Base-by-base conservation (phyloP, 1,284 basidiomycete species). In the Apiotrichum sp. region DNA sequence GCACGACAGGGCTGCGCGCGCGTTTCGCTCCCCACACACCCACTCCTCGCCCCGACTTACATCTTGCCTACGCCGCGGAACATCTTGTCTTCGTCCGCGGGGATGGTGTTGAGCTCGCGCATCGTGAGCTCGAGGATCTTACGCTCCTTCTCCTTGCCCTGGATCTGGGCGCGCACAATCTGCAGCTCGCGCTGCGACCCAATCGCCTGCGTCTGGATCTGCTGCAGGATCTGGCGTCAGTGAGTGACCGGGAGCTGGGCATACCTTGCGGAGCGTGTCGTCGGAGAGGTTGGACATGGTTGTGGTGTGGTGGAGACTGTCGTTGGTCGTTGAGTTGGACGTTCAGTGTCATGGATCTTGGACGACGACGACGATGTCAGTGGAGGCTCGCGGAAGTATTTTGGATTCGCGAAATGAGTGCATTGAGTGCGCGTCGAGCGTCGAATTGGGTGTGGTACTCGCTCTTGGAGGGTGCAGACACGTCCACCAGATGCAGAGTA, bases 21-120 rank as follows among this genome's bases (percentile, higher is more conserved):
- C 22, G 22, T 22, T 22, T 22, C 22, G 1, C 22, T 22, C 22
- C 22, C 22, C 1, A 22, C 22, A 22, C 22, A 22, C 22, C 22
- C 22, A 22, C 22, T 22, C 22, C 22, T 22, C 22, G 22, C 22
- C 1, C 22, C 22, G 22, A 77, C 84, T 62, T 62, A 92, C 91
- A 92, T 92, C 77, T 93, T 93, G 43, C 91, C 91, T 50, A 93
- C 88, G 47, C 90, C 90, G 66, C 87, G 89, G 78, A 91, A 93
- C 66, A 93, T 77, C 66, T 86, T 88, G 6, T 87, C 84, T 29
- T 82, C 83, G 43, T 52, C 61, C 22, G 57, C 50, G 1, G 74
- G 74, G 32, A 78, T 69, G 16, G 58, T 61, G n/a, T 52, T 65
- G 35, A 78, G 60, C 55, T 78, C 72, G 33, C 65, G 52, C 56